Evolutionary conservation across 2,329 filamentous ascomycete genomes (phyloP).

Genomic region (Stemphylium vesicarium): DNA sequence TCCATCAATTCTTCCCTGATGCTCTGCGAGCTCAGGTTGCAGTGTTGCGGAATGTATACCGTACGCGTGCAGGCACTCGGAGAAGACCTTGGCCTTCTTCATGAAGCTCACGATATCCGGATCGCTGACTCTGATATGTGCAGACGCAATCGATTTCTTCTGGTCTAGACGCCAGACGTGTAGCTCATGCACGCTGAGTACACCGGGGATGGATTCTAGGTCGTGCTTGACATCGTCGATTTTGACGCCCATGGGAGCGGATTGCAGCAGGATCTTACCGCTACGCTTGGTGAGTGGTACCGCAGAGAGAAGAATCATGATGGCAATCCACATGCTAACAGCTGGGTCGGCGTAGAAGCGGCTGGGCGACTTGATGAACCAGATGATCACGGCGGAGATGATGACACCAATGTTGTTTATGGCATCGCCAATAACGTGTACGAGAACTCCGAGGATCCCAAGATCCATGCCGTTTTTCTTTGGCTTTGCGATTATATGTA

Average conservation of each 20-base stretch:
- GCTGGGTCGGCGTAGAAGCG: slow-evolving; percentile 76
- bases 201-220: slow-evolving; percentile 70
- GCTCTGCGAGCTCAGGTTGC: slow-evolving; percentile 64
- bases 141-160: slow-evolving; percentile 71
- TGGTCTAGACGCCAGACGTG: slow-evolving; percentile 78
- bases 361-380: slow-evolving; percentile 63
- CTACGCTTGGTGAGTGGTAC: slow-evolving; percentile 66
- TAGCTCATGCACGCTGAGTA: slow-evolving; percentile 72
- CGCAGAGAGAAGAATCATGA: slow-evolving; percentile 73
- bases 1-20: background rate
- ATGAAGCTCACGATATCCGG: slow-evolving; percentile 65
- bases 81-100: slow-evolving; percentile 65
- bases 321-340: slow-evolving; percentile 70
- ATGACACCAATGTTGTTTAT: slow-evolving; percentile 81
- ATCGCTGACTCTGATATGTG: slow-evolving; percentile 69
- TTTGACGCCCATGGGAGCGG: slow-evolving; percentile 66
- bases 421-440: slow-evolving; percentile 75
- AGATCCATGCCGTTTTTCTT: slow-evolving; percentile 58
- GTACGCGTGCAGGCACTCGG: slow-evolving; percentile 74
- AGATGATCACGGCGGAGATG: slow-evolving; percentile 71
- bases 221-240: slow-evolving; percentile 71
- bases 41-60: slow-evolving; percentile 75
- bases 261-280: slow-evolving; percentile 72
- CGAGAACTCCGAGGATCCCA: slow-evolving; percentile 72
- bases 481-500: slow-evolving; percentile 30